Evolutionary conservation across 2,329 filamentous ascomycete species (phyloP).

Genomic region (Neoscytalidium dimidiatum): DNA sequence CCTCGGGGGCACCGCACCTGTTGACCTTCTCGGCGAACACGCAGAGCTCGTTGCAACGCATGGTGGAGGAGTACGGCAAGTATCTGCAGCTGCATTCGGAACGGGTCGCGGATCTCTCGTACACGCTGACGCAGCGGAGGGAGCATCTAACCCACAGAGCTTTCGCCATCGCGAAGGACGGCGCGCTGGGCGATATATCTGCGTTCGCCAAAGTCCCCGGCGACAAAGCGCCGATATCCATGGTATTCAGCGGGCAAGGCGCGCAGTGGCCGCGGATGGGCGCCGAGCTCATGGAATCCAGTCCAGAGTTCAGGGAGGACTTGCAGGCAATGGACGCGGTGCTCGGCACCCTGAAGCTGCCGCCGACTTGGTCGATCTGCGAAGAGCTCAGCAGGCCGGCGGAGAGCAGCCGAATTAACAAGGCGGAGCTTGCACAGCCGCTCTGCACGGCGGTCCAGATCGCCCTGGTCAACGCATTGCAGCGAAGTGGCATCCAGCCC

Average conservation of each 20-base stretch:
- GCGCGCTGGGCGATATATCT: no score
- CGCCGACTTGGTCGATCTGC: not conserved
- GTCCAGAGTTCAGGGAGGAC: conserved; percentile 26
- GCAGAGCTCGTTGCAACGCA: no score
- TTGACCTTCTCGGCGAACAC: no score
- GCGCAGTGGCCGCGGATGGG: conserved; percentile 41
- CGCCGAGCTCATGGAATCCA: conserved; percentile 32
- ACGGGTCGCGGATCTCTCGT: no score
- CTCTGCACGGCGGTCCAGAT: conserved; percentile 42
- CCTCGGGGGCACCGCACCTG: no score
- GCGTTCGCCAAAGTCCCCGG: not conserved
- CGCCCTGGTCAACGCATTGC: conserved; percentile 33
- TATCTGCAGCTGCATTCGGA: no score
- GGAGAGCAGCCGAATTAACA: not conserved
- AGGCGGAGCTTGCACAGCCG: conserved; percentile 33
- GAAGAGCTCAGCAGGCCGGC: not conserved
- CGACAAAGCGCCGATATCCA: not conserved
- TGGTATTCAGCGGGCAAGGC: conserved; percentile 34
- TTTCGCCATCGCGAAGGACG: no score
- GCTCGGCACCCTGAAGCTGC: not conserved
- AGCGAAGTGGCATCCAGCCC: conserved; percentile 28
- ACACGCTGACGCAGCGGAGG: no score
- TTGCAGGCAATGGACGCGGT: conserved; percentile 26
- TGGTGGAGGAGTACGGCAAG: no score
- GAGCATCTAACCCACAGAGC: no score